These are phyloP conservation scores for Ananas comosus DNA, from an alignment of 176 grass and related monocot species.

Conservation along the genomic window DNA sequence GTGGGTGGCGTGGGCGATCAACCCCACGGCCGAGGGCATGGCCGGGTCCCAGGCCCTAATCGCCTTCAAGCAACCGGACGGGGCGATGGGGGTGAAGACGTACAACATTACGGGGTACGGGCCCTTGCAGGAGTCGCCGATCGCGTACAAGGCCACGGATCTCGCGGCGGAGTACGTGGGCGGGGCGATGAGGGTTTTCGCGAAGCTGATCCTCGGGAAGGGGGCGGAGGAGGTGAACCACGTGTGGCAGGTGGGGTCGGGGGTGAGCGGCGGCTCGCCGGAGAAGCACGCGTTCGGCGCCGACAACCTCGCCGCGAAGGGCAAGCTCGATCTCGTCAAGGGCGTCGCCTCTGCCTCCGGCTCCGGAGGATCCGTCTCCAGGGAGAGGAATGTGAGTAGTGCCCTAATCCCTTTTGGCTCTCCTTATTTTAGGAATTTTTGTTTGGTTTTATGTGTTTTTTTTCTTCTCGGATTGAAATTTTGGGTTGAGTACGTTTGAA, in stretches of 20 bases:
- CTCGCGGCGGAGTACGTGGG: constrained; percentile 36
- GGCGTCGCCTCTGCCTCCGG: not conserved
- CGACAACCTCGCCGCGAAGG: constrained; percentile 34
- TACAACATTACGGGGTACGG: constrained; percentile 33
- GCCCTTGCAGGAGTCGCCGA: not conserved
- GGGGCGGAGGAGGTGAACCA: constrained; percentile 36
- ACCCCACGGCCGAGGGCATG: constrained; percentile 48
- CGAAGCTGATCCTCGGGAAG: constrained; percentile 35
- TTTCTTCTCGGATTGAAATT: not conserved
- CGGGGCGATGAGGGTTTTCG: constrained; percentile 47
- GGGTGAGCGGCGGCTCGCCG: constrained; percentile 30
- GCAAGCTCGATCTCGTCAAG: constrained; percentile 21
- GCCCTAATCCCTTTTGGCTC: not conserved
- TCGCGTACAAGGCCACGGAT: constrained; percentile 24
- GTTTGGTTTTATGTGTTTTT: not conserved
- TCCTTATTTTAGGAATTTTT: not conserved
- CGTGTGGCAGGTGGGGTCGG: constrained; percentile 64
- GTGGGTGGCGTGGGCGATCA: constrained; percentile 63
- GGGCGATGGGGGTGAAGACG: constrained; percentile 29
- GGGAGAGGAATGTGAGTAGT: constrained; percentile 29
- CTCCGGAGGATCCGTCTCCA: not conserved
- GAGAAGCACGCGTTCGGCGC: constrained; percentile 29
- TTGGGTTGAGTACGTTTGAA: too few relatives aligned
- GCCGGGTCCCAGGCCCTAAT: constrained; percentile 51
- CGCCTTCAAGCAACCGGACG: constrained; percentile 5